Evolutionary conservation across 2,329 filamentous ascomycete genomes (phyloP).

Genomic region (Fusarium citri): DNA sequence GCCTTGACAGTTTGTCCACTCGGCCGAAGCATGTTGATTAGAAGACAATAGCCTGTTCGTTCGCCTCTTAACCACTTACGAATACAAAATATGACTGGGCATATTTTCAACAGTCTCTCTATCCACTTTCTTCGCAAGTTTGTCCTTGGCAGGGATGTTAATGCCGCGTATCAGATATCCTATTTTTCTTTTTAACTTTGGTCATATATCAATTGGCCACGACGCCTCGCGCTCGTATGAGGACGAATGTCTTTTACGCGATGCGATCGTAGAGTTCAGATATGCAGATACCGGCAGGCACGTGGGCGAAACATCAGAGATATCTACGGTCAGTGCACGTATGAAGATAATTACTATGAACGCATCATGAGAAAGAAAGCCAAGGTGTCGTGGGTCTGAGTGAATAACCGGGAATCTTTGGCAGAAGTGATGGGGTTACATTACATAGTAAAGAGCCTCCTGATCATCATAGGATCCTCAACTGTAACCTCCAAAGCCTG

Average conservation of each 20-base stretch:
- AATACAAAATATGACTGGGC: conserved; percentile 3
- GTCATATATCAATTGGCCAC: neutral
- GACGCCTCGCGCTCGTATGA: neutral
- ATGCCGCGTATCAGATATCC: neutral
- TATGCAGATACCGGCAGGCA: neutral
- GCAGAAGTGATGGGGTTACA: neutral
- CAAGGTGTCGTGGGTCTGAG: neutral
- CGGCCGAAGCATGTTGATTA: neutral
- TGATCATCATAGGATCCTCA: neutral
- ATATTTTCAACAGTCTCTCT: neutral
- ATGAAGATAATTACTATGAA: neutral
- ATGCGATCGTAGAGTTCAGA: neutral
- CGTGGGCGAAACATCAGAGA: too few species aligned
- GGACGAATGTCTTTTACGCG: neutral
- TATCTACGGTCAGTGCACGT: too few species aligned
- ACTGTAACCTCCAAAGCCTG: neutral
- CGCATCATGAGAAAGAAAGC: neutral
- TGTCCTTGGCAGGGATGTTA: conserved; percentile 10
- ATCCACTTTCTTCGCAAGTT: conserved; percentile 11
- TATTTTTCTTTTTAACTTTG: neutral
- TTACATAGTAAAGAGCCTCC: neutral
- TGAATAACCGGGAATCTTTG: neutral
- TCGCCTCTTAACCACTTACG: neutral
- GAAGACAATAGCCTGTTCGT: neutral
- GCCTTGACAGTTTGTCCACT: neutral